phyloP scores from a whole-genome alignment of 73 alveolate genomes.

The Paramecium sonneborni region DNA sequence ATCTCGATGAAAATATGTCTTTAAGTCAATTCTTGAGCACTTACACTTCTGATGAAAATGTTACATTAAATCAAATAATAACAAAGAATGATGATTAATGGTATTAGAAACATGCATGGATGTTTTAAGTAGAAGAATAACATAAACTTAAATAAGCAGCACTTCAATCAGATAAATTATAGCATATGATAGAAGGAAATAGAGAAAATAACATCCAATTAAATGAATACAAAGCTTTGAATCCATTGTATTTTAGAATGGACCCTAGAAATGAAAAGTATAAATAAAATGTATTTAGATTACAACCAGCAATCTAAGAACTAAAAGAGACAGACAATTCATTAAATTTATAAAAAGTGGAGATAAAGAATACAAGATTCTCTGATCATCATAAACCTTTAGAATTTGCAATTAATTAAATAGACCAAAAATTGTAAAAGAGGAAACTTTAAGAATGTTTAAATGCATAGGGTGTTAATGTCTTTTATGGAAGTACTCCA shows the following conservation, averaged over 20 bases:
- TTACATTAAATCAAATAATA: background rate
- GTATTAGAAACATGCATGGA: slow-evolving; percentile 38
- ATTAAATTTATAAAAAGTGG: background rate
- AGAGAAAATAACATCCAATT: background rate
- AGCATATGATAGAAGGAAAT: slow-evolving; percentile 26
- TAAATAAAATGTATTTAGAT: background rate
- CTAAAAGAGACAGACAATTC: background rate
- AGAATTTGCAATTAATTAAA: background rate
- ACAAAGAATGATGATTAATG: background rate
- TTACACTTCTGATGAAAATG: slow-evolving; percentile 45
- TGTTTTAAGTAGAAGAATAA: slow-evolving; percentile 43
- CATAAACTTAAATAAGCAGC: slow-evolving; percentile 14
- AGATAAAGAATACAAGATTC: background rate
- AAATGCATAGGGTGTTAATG: slow-evolving; percentile 25
- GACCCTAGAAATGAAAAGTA: slow-evolving; percentile 24
- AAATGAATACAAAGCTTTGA: slow-evolving; percentile 18
- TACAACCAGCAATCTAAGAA: slow-evolving; percentile 12
- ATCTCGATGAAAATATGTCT: background rate
- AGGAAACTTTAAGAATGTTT: background rate
- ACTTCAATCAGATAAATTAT: slow-evolving; percentile 10
- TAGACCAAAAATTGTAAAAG: background rate
- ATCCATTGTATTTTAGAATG: slow-evolving; percentile 12
- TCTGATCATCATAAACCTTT: slow-evolving; percentile 36
- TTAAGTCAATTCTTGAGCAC: background rate
- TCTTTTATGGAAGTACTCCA: slow-evolving; percentile 5